Evolutionary conservation across 2,329 filamentous ascomycete genomes (phyloP).

Genomic region (Raffaelea ambrosiae): DNA sequence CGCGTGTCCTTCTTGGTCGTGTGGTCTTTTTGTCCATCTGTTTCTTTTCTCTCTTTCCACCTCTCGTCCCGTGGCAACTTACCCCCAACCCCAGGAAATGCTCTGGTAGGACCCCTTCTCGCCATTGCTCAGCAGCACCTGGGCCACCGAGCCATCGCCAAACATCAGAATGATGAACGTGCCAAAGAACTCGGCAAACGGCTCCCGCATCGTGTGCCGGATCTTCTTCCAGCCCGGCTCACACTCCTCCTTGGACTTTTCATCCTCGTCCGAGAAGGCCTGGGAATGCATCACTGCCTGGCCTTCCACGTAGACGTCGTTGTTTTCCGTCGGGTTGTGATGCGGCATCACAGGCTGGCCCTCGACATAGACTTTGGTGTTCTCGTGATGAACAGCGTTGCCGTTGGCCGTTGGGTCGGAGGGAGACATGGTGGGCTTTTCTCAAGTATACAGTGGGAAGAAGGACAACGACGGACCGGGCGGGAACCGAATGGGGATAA

Average conservation of each 20-base stretch:
- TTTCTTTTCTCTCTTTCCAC: too few relatives aligned
- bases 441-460: too few relatives aligned
- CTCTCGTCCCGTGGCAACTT: too few relatives aligned
- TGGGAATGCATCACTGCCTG: slow-evolving; percentile 1
- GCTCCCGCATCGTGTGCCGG: slow-evolving; percentile 43
- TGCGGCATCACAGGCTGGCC: too few relatives aligned
- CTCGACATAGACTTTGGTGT: too few relatives aligned
- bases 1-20: too few relatives aligned
- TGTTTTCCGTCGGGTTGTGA: background rate
- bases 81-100: slow-evolving; percentile 43
- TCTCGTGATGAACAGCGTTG: too few relatives aligned
- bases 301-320: slow-evolving; percentile 1
- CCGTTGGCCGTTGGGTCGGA: too few relatives aligned
- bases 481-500: too few relatives aligned
- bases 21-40: too few relatives aligned
- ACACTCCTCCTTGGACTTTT: background rate
- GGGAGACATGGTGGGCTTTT: too few relatives aligned
- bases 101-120: slow-evolving; percentile 40
- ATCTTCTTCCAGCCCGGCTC: slow-evolving; percentile 39
- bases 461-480: too few relatives aligned
- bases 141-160: slow-evolving; percentile 62
- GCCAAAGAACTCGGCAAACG: slow-evolving; percentile 59
- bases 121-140: slow-evolving; percentile 50
- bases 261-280: background rate
- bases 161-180: slow-evolving; percentile 62